Base-by-base conservation (phyloP, 768 basidiomycete species). In the Trametes elegans region DNA sequence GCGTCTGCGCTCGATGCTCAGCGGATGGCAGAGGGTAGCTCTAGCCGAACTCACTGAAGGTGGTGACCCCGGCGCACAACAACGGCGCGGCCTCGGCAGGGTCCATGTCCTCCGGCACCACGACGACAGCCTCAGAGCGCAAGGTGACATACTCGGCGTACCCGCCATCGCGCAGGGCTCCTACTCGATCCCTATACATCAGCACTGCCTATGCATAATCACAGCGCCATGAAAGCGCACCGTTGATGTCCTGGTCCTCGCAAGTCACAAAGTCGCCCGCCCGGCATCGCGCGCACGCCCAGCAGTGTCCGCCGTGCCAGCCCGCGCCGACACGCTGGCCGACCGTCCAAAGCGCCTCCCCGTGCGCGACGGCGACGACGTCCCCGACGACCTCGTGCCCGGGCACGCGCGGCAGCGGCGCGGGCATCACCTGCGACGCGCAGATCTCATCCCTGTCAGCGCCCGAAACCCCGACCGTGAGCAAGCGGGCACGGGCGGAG, bases 21-120 rank as follows among this genome's bases (percentile, higher is more conserved):
- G 18, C 11, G 24, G 16, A 8, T 21, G 2, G 24, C 86, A 4
- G 85, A 85, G 3, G 85, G 86, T 34, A 18, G 82, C 83, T 52
- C 88, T 73, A 0, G 2, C 81, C 87, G 47, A 91, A 81, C 32
- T 88, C 87, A 45, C 73, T 69, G 67, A 69, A 76, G 23, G 64
- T 66, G 8, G 75, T 75, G 14, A 73, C 68, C 21, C 70, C 74
- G 11, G 70, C 72, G 44, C 72, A 74, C 7, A 72, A 58, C 3
- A 74, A 58, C 1, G 65, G 64, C 5, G 66, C 70, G 2, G 61
- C 62, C 55, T 69, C 66, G 19, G 66, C 63, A 24, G 63, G 64
- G 44, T 61, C 60, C 27, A 66, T 59, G 21, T 61, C 60, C 19
- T 64, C 61, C 14, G 68, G 66, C n/a, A 69, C 57, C 13, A 34